Evolutionary conservation across 768 basidiomycete species (phyloP).

Genomic region (Auricularia sp.): DNA sequence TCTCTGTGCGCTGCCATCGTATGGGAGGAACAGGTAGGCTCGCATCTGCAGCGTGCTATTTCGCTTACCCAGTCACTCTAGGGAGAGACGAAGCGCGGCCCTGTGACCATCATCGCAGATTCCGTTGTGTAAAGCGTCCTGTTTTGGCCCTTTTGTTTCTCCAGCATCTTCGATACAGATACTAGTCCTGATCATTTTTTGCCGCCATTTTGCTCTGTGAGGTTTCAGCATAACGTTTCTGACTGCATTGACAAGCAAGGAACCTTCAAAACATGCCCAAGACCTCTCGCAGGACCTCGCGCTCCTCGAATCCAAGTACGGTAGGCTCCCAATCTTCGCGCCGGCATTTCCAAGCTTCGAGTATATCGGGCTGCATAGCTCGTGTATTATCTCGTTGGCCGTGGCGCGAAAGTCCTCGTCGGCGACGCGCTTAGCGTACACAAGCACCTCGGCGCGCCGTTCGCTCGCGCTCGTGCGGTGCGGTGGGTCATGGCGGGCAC

Average conservation of each 20-base stretch:
- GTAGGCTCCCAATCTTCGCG: conserved; percentile 61
- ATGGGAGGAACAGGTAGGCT: conserved; percentile 6
- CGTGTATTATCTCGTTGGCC: conserved; percentile 84
- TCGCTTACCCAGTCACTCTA: too few relatives aligned
- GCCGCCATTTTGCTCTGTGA: too few relatives aligned
- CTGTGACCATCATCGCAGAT: too few relatives aligned
- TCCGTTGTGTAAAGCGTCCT: too few relatives aligned
- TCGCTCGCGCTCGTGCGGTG: conserved; percentile 68
- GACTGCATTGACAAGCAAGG: background rate
- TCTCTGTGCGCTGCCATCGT: background rate
- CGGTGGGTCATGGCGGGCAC: too few relatives aligned
- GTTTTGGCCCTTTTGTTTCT: too few relatives aligned
- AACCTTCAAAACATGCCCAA: conserved; percentile 66
- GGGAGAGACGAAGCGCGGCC: too few relatives aligned
- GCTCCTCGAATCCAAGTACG: conserved; percentile 63
- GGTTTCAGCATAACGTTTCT: too few relatives aligned
- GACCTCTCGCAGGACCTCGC: conserved; percentile 77
- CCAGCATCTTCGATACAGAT: too few relatives aligned
- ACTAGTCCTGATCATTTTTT: too few relatives aligned
- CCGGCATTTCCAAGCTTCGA: conserved; percentile 48
- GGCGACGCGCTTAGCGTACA: conserved; percentile 77
- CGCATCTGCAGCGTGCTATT: background rate
- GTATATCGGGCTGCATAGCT: conserved; percentile 83
- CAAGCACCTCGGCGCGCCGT: conserved; percentile 63
- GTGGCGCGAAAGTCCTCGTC: conserved; percentile 83